Conservation (phyloP, 352 stramenopile genomes). For the Globisporangium yorkense region DNA sequence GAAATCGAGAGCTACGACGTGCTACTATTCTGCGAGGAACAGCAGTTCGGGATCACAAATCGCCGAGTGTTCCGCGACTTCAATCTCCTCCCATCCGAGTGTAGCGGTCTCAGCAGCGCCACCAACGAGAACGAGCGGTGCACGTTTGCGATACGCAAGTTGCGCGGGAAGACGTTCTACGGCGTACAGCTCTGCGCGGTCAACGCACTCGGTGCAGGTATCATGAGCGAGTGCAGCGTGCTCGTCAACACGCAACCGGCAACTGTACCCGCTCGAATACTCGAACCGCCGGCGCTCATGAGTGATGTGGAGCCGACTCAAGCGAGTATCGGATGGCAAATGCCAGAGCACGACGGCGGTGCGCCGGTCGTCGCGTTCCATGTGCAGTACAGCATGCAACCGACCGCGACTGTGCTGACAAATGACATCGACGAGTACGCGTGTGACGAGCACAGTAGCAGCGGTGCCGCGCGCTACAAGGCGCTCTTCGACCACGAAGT, state of each 20-base stretch:
- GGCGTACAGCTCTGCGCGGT: constrained; percentile 32
- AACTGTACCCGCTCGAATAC: constrained; percentile 30
- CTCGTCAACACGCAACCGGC: constrained; percentile 33
- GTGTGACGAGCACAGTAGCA: not conserved
- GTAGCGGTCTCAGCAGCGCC: constrained; percentile 3
- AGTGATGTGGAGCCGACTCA: constrained; percentile 38
- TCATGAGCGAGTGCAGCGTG: constrained; percentile 27
- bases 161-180: constrained; percentile 42
- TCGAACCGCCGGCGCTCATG: constrained; percentile 17
- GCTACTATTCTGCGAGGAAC: constrained; percentile 42
- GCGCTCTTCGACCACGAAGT: constrained; percentile 30
- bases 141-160: constrained; percentile 20
- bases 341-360: constrained; percentile 48
- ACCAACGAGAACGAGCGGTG: not conserved
- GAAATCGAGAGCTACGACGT: constrained; percentile 41
- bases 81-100: constrained; percentile 16
- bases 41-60: constrained; percentile 49
- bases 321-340: constrained; percentile 31
- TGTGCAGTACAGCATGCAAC: constrained; percentile 40
- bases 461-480: constrained; percentile 3
- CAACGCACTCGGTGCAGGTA: constrained; percentile 42
- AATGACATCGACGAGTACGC: constrained; percentile 15
- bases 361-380: constrained; percentile 32
- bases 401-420: not conserved
- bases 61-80: constrained; percentile 37